Evolutionary conservation across 2,329 filamentous ascomycete genomes (phyloP).

Genomic region (Pseudogymnoascus sp.): DNA sequence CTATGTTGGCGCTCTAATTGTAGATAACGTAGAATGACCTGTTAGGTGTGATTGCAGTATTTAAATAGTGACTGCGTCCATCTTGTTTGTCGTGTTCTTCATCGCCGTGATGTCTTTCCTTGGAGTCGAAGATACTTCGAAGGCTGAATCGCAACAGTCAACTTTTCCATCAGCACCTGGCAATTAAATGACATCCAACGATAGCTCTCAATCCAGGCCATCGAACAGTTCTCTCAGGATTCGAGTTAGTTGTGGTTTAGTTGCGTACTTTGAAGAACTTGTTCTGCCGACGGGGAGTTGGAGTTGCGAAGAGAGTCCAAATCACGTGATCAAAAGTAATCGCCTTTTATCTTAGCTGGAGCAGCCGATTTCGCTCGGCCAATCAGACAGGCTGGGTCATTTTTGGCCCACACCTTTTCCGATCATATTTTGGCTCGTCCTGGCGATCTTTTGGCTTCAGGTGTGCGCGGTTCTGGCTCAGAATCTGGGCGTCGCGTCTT

Average conservation of each 20-base stretch:
- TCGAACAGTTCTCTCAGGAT: neutral
- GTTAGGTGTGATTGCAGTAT: constrained; percentile 5
- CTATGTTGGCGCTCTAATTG: neutral
- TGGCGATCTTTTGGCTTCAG: constrained; percentile 5
- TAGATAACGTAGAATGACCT: constrained; percentile 2
- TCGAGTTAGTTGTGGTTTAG: constrained; percentile 6
- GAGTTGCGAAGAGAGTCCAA: neutral
- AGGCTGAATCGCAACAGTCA: neutral
- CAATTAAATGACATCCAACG: neutral
- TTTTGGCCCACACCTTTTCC: constrained; percentile 9
- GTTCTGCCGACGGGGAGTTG: neutral
- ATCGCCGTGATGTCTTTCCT: neutral
- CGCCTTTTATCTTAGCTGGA: neutral
- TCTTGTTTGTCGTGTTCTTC: constrained; percentile 9
- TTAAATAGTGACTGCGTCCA: neutral
- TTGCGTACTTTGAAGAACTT: neutral
- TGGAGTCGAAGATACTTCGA: neutral
- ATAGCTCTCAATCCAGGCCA: constrained; percentile 2
- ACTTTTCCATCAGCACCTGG: neutral
- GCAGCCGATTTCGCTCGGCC: constrained; percentile 5
- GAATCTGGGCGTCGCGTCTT: constrained; percentile 3
- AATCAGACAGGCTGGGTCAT: constrained; percentile 1
- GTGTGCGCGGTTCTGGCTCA: neutral
- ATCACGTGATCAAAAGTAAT: neutral
- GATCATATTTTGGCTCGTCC: constrained; percentile 5